Evolutionary conservation across 73 alveolate species (phyloP).

Genomic region (Urostyla sp.): DNA sequence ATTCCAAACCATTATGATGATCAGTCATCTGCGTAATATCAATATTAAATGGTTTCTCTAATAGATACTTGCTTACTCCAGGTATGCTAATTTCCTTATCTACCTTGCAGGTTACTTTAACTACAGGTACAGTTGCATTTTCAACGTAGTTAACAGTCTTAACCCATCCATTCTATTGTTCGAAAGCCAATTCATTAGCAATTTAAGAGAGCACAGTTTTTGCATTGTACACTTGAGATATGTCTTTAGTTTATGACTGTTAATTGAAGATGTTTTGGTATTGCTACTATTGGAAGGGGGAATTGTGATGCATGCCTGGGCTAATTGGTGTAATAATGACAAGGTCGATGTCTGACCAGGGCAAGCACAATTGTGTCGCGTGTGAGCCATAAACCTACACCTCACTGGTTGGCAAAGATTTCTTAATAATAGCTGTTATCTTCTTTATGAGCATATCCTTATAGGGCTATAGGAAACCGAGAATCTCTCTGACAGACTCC

Average conservation of each 20-base stretch:
- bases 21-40: constrained; percentile 72
- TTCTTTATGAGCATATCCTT: constrained; percentile 51
- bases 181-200: constrained; percentile 1
- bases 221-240: constrained; percentile 1
- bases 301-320: too few species aligned
- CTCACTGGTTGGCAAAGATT: constrained; percentile 49
- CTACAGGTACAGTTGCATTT: constrained; percentile 82
- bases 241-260: too few species aligned
- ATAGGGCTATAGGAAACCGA: constrained; percentile 13
- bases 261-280: too few species aligned
- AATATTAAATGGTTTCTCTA: constrained; percentile 47
- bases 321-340: constrained; percentile 59
- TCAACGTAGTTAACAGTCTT: constrained; percentile 68
- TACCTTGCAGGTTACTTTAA: constrained; percentile 69
- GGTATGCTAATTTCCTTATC: not conserved
- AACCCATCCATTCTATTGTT: constrained; percentile 56
- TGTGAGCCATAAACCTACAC: constrained; percentile 84
- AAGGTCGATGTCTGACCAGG: constrained; percentile 87
- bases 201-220: constrained; percentile 20
- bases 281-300: too few species aligned
- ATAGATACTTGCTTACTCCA: not conserved
- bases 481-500: constrained; percentile 32
- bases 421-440: constrained; percentile 18
- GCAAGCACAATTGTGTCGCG: constrained; percentile 79
- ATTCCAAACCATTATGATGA: constrained; percentile 80